Evolutionary conservation across 768 basidiomycete species (phyloP).

Genomic region (Phaeotremella skinneri): DNA sequence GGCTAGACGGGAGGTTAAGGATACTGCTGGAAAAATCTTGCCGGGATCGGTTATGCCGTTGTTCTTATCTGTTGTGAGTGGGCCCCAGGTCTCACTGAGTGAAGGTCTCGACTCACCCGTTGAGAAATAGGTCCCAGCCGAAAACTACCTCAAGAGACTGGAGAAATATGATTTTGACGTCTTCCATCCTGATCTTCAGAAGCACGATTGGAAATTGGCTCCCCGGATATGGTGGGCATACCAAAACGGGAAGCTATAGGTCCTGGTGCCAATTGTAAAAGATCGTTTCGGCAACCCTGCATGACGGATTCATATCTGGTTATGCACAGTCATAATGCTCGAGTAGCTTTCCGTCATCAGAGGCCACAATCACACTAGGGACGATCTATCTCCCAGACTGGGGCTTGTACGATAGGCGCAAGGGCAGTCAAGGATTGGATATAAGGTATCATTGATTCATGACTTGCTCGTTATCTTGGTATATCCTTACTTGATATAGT

Average conservation of each 20-base stretch:
- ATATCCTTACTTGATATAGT: too few species aligned
- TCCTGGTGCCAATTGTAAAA: not conserved
- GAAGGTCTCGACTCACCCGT: not conserved
- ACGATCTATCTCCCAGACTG: too few species aligned
- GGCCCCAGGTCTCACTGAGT: not conserved
- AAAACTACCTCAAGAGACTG: slow-evolving; percentile 45
- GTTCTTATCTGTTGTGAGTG: slow-evolving; percentile 46
- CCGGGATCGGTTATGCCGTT: slow-evolving; percentile 42
- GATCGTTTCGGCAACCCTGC: too few species aligned
- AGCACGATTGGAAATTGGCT: slow-evolving; percentile 48
- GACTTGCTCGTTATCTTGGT: too few species aligned
- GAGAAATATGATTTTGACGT: slow-evolving; percentile 49
- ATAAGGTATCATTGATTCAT: too few species aligned
- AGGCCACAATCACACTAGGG: too few species aligned
- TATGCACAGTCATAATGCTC: too few species aligned
- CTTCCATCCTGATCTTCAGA: slow-evolving; percentile 46
- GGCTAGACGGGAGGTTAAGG: slow-evolving; percentile 47
- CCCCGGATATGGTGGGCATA: slow-evolving; percentile 46
- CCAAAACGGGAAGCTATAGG: slow-evolving; percentile 33
- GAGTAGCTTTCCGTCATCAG: too few species aligned
- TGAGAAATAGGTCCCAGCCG: slow-evolving; percentile 43
- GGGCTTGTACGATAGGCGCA: too few species aligned
- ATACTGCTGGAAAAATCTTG: slow-evolving; percentile 34
- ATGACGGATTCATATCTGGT: too few species aligned
- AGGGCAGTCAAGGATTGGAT: too few species aligned